phyloP scores from a whole-genome alignment of 805 yeast genomes.

The Metschnikowia koreensis region DNA sequence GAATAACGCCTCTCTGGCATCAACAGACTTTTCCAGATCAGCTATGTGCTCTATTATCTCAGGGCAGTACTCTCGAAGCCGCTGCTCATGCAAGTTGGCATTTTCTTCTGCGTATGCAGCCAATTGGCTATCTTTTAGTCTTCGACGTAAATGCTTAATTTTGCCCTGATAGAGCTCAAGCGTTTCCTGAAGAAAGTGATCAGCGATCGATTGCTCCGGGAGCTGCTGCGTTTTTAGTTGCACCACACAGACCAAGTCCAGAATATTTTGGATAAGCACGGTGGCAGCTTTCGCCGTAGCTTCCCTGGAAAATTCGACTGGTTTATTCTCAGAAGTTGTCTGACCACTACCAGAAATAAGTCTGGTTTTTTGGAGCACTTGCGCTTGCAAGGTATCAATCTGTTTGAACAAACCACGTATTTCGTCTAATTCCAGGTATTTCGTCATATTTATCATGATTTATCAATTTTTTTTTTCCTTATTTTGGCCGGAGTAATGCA shows the following conservation, averaged over 20 bases:
- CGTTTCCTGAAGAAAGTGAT: constrained; percentile 6
- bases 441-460: neutral
- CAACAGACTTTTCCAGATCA: neutral
- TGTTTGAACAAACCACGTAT: constrained; percentile 6
- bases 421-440: neutral
- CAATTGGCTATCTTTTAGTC: constrained; percentile 31
- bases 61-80: constrained; percentile 26
- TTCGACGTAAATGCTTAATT: constrained; percentile 20
- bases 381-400: constrained; percentile 25
- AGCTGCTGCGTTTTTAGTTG: constrained; percentile 11
- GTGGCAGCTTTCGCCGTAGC: constrained; percentile 20
- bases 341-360: neutral
- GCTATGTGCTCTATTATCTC: neutral
- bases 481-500: neutral
- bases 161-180: constrained; percentile 23
- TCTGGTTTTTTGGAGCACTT: constrained; percentile 20
- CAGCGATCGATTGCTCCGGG: neutral
- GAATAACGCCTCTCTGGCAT: constrained; percentile 11
- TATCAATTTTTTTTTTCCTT: neutral
- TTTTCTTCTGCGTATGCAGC: constrained; percentile 25
- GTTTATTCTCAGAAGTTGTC: neutral
- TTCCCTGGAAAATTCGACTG: constrained; percentile 19
- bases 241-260: constrained; percentile 20
- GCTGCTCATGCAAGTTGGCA: constrained; percentile 29
- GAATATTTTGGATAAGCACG: constrained; percentile 18